Percentiles rank a stretch among this genome's conserved stretches.
Evolutionary conservation across 2,329 filamentous ascomycete genomes (phyloP).

Genomic region (Botrytis aclada): DNA sequence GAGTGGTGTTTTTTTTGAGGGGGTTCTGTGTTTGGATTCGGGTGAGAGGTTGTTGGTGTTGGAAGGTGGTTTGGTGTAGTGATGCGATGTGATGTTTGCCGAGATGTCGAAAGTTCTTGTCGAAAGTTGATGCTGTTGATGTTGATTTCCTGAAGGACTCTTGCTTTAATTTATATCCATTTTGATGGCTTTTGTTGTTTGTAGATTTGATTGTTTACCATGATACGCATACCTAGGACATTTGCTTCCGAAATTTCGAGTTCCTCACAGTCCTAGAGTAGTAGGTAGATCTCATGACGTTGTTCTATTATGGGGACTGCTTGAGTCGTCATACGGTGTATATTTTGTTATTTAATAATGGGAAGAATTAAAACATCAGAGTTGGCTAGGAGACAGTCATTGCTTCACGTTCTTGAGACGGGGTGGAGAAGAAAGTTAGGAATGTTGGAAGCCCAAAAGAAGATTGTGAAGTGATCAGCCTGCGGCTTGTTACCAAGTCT

Average conservation of each 20-base stretch:
- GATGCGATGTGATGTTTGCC: not conserved
- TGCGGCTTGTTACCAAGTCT: not conserved
- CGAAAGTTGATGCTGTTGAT: not conserved
- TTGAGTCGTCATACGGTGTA: not conserved
- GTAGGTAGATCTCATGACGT: not conserved
- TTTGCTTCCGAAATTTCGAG: not conserved
- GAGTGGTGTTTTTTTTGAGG: not conserved
- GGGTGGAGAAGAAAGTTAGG: not conserved
- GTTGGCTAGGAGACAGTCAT: not conserved
- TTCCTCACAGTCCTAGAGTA: not conserved
- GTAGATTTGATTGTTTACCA: not conserved
- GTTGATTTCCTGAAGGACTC: not conserved
- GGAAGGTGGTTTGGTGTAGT: not conserved
- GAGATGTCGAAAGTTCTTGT: not conserved
- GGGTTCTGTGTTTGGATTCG: not conserved
- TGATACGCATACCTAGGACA: not conserved
- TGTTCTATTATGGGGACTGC: not conserved
- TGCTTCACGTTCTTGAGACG: not conserved
- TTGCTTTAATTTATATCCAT: not conserved
- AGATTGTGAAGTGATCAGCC: not conserved
- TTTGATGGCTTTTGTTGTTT: not conserved
- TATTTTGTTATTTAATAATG: not conserved
- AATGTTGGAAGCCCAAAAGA: not conserved
- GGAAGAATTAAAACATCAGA: not conserved
- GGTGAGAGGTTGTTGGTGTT: not conserved